These are phyloP conservation scores for Hypoxylon cercidicola DNA, from an alignment of 495 filamentous ascomycete genomes.

Conservation along the genomic window DNA sequence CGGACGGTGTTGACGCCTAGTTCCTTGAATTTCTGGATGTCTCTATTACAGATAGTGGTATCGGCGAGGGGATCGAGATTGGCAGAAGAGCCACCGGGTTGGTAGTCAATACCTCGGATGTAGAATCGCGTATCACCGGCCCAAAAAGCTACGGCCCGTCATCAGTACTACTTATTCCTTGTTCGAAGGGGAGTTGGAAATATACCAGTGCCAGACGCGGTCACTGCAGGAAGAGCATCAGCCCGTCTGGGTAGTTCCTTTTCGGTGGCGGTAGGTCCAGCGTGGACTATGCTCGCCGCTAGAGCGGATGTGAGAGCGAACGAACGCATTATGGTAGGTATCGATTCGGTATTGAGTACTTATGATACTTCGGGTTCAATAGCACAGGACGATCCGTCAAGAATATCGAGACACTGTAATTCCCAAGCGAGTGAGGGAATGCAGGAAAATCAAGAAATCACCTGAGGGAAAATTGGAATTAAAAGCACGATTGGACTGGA, in stretches of 20 bases:
- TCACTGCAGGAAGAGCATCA: conserved; percentile 53
- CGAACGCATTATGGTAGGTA: conserved; percentile 67
- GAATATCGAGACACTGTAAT: conserved; percentile 22
- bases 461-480: conserved; percentile 19
- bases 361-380: conserved; percentile 21
- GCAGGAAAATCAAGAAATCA: conserved; percentile 22
- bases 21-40: conserved; percentile 84
- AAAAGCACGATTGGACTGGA: conserved; percentile 45
- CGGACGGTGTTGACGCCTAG: conserved; percentile 92
- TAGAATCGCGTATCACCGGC: conserved; percentile 86
- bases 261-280: conserved; percentile 66
- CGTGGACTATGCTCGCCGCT: conserved; percentile 62
- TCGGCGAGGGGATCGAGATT: conserved; percentile 84
- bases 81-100: conserved; percentile 87
- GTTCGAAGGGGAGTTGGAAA: not conserved
- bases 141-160: conserved; percentile 77
- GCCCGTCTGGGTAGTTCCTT: conserved; percentile 66
- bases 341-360: conserved; percentile 21
- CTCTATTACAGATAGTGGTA: conserved; percentile 74
- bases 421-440: conserved; percentile 36
- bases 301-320: conserved; percentile 61
- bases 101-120: conserved; percentile 94
- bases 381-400: conserved; percentile 12
- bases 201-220: conserved; percentile 60
- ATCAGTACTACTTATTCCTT: conserved; percentile 19